Conservation (phyloP, 75 land plant species). For the Selaginella moellendorffii region DNA sequence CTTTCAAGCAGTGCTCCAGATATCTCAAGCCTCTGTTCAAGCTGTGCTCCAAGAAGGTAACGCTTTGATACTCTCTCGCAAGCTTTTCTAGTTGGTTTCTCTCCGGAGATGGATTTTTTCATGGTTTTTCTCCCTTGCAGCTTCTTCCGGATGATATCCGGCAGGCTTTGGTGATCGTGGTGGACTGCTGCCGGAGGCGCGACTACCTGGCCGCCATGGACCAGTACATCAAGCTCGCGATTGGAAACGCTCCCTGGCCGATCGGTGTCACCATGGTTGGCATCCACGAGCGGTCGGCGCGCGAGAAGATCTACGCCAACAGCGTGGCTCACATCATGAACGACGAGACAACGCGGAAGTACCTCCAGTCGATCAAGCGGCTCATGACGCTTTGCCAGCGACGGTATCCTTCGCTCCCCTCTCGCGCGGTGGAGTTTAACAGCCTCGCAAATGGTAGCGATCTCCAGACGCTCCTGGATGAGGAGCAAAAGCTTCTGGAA, state of each 20-base stretch:
- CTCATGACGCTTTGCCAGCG: conserved; percentile 93
- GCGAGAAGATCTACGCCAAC: conserved; percentile 95
- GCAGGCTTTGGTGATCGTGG: conserved; percentile 60
- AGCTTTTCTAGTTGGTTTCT: not conserved
- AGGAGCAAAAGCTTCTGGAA: too few species aligned
- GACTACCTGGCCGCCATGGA: conserved; percentile 97
- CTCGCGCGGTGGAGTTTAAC: conserved; percentile 93
- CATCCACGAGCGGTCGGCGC: conserved; percentile 98
- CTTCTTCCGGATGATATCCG: conserved; percentile 89
- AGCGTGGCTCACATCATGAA: conserved; percentile 99
- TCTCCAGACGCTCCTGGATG: conserved; percentile 72
- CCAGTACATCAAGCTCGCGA: conserved; percentile 89
- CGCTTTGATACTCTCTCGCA: not conserved
- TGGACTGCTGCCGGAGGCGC: conserved; percentile 67
- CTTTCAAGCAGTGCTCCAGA: conserved; percentile 90
- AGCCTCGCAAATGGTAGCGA: conserved; percentile 98
- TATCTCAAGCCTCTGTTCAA: conserved; percentile 81
- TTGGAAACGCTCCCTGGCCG: conserved; percentile 99
- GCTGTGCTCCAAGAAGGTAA: conserved; percentile 81
- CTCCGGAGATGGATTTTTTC: not conserved
- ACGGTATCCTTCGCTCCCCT: conserved; percentile 80
- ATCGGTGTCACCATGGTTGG: conserved; percentile 99
- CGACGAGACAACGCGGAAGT: conserved; percentile 97
- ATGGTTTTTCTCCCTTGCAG: conserved; percentile 24
- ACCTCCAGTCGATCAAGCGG: conserved; percentile 84